A percentile compares a stretch with the other conserved stretches of the same genome.
Conservation (phyloP, 2,329 filamentous ascomycete genomes). For the Claviceps citrina region DNA sequence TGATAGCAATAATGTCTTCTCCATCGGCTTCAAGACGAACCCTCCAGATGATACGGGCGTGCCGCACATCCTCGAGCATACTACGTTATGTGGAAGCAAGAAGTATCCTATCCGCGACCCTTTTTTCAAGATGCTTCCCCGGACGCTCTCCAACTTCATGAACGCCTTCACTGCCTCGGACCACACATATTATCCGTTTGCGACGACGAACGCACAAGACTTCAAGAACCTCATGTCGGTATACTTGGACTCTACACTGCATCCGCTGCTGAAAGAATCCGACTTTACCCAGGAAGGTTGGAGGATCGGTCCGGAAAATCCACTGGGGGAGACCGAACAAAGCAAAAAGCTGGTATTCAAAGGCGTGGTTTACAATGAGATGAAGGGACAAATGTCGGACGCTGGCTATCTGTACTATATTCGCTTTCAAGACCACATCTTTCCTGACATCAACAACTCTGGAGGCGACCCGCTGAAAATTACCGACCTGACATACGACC, state of each 20-base stretch:
- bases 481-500: slow-evolving; percentile 82
- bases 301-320: slow-evolving; percentile 88
- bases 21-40: slow-evolving; percentile 97
- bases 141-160: slow-evolving; percentile 99
- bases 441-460: slow-evolving; percentile 89
- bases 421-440: slow-evolving; percentile 84
- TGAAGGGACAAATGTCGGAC: slow-evolving; percentile 99
- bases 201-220: slow-evolving; percentile 88
- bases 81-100: slow-evolving; percentile 85
- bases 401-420: slow-evolving; percentile 94
- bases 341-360: slow-evolving; percentile 76
- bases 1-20: slow-evolving; percentile 98
- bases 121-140: slow-evolving; percentile 98
- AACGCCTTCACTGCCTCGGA: slow-evolving; percentile 95
- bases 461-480: slow-evolving; percentile 94
- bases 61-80: slow-evolving; percentile 94
- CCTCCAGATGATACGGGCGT: slow-evolving; percentile 91
- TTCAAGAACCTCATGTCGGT: slow-evolving; percentile 94
- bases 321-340: slow-evolving; percentile 39
- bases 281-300: slow-evolving; percentile 96
- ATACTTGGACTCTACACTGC: slow-evolving; percentile 85
- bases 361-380: slow-evolving; percentile 97
- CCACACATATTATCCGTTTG: slow-evolving; percentile 95
- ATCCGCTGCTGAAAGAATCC: slow-evolving; percentile 73
- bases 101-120: slow-evolving; percentile 96